A percentile compares a stretch with the other conserved stretches of the same genome.
These are phyloP conservation scores for Oryza rufipogon DNA, from an alignment of 176 grass and related monocot species.

Conservation along the genomic window DNA sequence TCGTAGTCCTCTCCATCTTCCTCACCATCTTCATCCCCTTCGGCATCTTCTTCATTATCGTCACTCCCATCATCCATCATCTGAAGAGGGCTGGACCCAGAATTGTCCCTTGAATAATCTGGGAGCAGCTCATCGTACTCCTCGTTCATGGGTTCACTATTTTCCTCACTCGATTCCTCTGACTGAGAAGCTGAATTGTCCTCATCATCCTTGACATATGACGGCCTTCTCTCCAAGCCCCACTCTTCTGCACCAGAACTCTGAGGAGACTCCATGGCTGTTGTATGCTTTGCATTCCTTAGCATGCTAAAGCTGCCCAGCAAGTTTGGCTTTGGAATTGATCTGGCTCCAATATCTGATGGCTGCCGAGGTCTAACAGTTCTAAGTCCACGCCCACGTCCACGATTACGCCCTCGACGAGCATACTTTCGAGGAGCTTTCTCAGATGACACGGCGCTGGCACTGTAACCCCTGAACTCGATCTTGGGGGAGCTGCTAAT, in stretches of 20 bases:
- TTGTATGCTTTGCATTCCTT: conserved; percentile 52
- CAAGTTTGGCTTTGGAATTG: conserved; percentile 65
- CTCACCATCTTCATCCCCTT: conserved; percentile 56
- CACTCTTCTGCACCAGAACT: conserved; percentile 84
- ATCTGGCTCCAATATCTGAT: conserved; percentile 49
- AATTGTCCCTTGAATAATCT: conserved; percentile 52
- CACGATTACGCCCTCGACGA: conserved; percentile 58
- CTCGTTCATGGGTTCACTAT: conserved; percentile 61
- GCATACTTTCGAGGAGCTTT: conserved; percentile 60
- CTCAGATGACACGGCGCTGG: conserved; percentile 31
- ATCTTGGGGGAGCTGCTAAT: conserved; percentile 47
- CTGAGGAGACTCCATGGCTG: conserved; percentile 48
- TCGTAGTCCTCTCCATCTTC: conserved; percentile 63
- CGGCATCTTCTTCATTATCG: conserved; percentile 48
- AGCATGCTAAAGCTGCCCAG: conserved; percentile 83
- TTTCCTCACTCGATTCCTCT: conserved; percentile 51
- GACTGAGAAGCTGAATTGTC: conserved; percentile 49
- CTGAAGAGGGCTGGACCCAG: conserved; percentile 34
- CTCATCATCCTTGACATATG: conserved; percentile 58
- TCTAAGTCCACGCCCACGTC: conserved; percentile 69
- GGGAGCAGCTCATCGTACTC: conserved; percentile 61
- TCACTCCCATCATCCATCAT: conserved; percentile 53
- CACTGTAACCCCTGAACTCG: conserved; percentile 50
- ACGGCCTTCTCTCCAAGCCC: conserved; percentile 63
- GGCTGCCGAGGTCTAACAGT: conserved; percentile 75